A percentile compares a stretch with the other conserved stretches of the same genome.
These are phyloP conservation scores for Mycena alexandri DNA, from an alignment of 768 basidiomycete species.

Conservation along the genomic window DNA sequence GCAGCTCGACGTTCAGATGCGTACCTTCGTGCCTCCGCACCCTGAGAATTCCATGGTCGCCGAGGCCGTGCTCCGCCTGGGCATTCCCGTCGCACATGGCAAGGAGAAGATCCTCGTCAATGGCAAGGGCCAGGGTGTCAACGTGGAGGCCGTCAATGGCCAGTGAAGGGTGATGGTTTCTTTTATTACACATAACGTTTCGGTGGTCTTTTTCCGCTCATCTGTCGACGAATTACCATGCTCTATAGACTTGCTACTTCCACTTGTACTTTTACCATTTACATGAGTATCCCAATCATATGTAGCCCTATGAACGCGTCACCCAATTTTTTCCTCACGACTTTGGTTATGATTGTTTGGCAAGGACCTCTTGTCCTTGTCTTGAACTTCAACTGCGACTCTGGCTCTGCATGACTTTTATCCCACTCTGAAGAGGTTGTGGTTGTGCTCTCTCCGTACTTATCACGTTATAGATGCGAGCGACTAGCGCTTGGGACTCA, in stretches of 20 bases:
- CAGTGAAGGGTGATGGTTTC: conserved; percentile 13
- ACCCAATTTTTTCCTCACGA: conserved; percentile 19
- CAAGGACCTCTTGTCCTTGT: neutral
- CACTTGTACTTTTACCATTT: conserved; percentile 30
- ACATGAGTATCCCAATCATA: conserved; percentile 15
- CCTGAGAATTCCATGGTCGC: conserved; percentile 80
- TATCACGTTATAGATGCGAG: too few species aligned
- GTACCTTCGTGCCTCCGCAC: conserved; percentile 78
- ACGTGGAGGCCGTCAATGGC: neutral
- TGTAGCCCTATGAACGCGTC: conserved; percentile 27
- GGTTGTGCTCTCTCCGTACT: too few species aligned
- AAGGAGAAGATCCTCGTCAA: conserved; percentile 29
- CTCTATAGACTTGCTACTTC: conserved; percentile 2
- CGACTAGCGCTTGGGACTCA: too few species aligned
- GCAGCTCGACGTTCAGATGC: conserved; percentile 77
- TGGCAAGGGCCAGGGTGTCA: conserved; percentile 9
- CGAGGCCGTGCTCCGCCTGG: conserved; percentile 62
- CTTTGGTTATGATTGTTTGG: conserved; percentile 22
- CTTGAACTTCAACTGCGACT: too few species aligned
- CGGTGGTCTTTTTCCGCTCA: neutral
- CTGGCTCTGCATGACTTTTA: too few species aligned
- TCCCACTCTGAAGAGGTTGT: too few species aligned
- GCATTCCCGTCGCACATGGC: conserved; percentile 29
- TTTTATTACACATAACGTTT: neutral
- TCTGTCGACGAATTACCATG: conserved; percentile 14